Evolutionary conservation across 768 basidiomycete species (phyloP), one percentile per base, ranked within the genome.

Genomic region (Pleurotus citrinopileatus): DNA sequence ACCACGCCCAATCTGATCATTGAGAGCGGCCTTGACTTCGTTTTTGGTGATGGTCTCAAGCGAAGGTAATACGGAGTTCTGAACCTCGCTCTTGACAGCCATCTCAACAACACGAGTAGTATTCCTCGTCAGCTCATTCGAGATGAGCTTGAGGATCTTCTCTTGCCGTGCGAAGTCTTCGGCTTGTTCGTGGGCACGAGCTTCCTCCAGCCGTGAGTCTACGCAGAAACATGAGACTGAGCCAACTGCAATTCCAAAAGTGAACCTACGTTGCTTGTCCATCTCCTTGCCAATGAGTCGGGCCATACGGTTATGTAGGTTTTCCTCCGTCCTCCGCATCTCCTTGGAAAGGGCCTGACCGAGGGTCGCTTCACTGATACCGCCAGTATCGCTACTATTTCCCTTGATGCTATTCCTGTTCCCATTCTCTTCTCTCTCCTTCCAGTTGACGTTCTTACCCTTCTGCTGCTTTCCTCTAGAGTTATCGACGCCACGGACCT

Each of bases 71-170:
- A 94, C 89, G 0, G 89, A 91, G 61, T 78, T 86, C 65, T 90
- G 90, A 13, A 94, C 87, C 65, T 93, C 91, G 50, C 73, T 77
- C 73, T 91, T 92, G 63, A 94, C 87, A 12, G 91, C 92, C 78
- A 87, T 80, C 72, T 94, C 92, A 40, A 94, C 92, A 44, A 93
- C 89, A 10, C 90, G 81, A 8, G 90, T 91, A 9, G 91, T 94
- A 60, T 93, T 93, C 70, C 88, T 84, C 7, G 88, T 92, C 47
- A 94, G 76, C 68, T 92, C 89, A 1, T 82, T 89, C 20, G 91
- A 93, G 60, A 94, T 92, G 52, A 94, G 73, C 71, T 93, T 93
- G 62, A 94, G 73, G 57, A 94, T 90, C 68, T 89, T 91, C 71
- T 94, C 92, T 68, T 94, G 91, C 12, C 91, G 83, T 34, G 83